These are phyloP conservation scores for Hypoxylon lienhwacheense DNA, from an alignment of 495 filamentous ascomycete genomes.

Conservation along the genomic window DNA sequence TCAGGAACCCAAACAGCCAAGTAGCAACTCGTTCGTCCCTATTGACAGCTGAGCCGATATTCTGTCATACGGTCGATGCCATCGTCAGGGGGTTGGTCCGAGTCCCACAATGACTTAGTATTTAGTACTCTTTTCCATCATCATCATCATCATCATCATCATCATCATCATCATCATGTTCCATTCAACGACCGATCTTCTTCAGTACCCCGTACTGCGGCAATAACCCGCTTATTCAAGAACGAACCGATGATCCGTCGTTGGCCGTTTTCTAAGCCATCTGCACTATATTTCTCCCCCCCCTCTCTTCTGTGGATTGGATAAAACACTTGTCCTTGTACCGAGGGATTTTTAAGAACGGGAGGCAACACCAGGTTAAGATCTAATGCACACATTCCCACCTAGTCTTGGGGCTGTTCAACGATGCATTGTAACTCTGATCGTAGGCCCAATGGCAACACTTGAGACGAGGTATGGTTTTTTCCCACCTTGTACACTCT, in stretches of 20 bases:
- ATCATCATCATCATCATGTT: slow-evolving; percentile 13
- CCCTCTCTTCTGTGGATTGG: background rate
- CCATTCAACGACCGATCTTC: too few species aligned
- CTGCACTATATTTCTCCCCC: background rate
- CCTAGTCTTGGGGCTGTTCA: background rate
- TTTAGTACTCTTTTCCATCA: slow-evolving; percentile 1
- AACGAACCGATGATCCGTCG: slow-evolving; percentile 15
- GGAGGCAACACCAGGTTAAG: background rate
- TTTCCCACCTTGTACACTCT: background rate
- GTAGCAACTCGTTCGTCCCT: background rate
- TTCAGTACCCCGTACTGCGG: too few species aligned
- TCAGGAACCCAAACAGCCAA: background rate
- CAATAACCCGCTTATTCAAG: slow-evolving; percentile 13
- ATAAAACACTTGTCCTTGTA: slow-evolving; percentile 7
- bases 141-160: too few species aligned
- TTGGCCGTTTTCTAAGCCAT: background rate
- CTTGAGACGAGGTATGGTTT: too few species aligned
- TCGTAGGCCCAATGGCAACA: background rate
- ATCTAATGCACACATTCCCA: background rate
- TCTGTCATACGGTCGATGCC: slow-evolving; percentile 22
- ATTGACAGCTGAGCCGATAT: background rate
- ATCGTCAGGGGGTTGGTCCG: slow-evolving; percentile 18
- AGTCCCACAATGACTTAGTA: slow-evolving; percentile 24
- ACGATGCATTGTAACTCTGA: background rate
- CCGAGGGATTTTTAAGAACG: slow-evolving; percentile 4